Conservation (phyloP, 164 flowering plant species). For the Vitis amurensis region DNA sequence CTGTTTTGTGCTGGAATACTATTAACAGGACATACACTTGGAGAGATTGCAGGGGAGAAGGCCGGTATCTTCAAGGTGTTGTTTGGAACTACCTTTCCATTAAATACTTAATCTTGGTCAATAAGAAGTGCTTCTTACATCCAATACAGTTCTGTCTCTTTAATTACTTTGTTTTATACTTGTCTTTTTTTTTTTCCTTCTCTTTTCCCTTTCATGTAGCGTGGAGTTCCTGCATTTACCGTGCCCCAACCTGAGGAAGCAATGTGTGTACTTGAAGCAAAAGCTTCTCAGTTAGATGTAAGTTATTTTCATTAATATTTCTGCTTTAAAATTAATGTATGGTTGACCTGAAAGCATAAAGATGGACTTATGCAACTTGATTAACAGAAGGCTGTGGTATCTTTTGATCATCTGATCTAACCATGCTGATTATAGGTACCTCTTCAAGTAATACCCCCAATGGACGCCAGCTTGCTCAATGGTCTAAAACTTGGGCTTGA, state of each 20-base stretch:
- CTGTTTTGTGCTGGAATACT: constrained; percentile 4
- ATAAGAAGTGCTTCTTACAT: background rate
- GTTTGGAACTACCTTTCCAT: background rate
- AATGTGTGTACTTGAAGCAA: constrained; percentile 75
- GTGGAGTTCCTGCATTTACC: constrained; percentile 89
- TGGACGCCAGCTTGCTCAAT: constrained; percentile 65
- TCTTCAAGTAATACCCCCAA: constrained; percentile 68
- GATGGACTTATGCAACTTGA: too few species aligned
- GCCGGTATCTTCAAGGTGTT: constrained; percentile 98
- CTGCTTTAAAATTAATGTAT: background rate
- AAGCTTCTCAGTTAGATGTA: constrained; percentile 74
- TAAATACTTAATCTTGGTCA: background rate
- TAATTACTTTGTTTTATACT: background rate
- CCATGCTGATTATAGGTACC: constrained; percentile 51
- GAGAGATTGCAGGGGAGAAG: constrained; percentile 93
- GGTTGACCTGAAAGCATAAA: too few species aligned
- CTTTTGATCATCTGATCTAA: constrained; percentile 1
- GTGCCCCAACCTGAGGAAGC: constrained; percentile 97
- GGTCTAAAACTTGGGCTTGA: constrained; percentile 77
- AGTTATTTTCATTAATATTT: constrained; percentile 21
- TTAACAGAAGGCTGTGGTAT: constrained; percentile 2
- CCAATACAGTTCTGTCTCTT: background rate
- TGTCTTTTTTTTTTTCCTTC: background rate
- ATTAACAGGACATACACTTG: constrained; percentile 80
- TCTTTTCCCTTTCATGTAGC: constrained; percentile 36